Base-by-base conservation (phyloP, 2,329 filamentous ascomycete species). In the Aspergillus hiratsukae region DNA sequence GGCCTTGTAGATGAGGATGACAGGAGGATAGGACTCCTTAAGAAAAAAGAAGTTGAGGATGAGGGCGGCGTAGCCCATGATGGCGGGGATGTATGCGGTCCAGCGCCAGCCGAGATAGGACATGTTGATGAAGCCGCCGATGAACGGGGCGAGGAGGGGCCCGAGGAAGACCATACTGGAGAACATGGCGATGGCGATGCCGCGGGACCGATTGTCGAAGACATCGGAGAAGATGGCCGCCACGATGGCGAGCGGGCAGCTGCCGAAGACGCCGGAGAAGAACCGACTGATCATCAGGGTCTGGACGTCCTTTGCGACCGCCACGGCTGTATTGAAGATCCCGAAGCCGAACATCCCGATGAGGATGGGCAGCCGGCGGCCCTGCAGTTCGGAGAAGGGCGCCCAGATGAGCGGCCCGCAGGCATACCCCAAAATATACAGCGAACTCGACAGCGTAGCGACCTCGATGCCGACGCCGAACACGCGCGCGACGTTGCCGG, bases 371-470 rank as follows among this genome's bases (percentile, higher is more conserved):
- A 77, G 21, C 68, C 76, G 84, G 68, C 82, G 73, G 0, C 83
- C 83, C 49, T 77, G 82, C 8, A 85, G 75, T 64, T 87, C 85
- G 51, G 78, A 82, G 23, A 87, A 64, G 0, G 85, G 83, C 7
- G 81, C 83, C 80, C 82, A 85, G 3, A 87, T 59, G n/a, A 87
- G 62, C 82, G 62, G 62, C 0, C 86, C 86, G 6, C 84, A 63
- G 0, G 78, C 80, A 59, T 82, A 83, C 3, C 80, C 75, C 46
- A 78, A 71, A 1, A 81, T 68, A 40, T 80, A 76, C 11, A 81
- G 64, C 1, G 75, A 73, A 1, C 77, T 75, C 8, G 78, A 77
- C 8, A 80, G 67, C 0, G 69, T 72, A 1, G 73, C 64, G 1
- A 78, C 72, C 59, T 78, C 71, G 2, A 56, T 61, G 2, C 72